phyloP scores from a whole-genome alignment of 192 early-diverging fungal species.

The Backusella morwellensis region DNA sequence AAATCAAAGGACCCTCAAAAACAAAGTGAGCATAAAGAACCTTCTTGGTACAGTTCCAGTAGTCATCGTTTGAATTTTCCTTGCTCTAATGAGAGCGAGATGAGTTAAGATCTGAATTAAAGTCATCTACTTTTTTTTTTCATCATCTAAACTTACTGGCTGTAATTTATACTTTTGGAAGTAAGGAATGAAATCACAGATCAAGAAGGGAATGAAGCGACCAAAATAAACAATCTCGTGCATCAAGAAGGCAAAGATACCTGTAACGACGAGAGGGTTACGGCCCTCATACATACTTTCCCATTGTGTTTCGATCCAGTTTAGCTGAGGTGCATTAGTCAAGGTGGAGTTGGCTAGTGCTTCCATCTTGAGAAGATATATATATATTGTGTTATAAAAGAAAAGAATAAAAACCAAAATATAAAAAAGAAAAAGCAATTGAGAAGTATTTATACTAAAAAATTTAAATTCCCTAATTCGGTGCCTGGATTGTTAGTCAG shows the following conservation, averaged over 20 bases:
- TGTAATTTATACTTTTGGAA: slow-evolving; percentile 93
- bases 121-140: background rate
- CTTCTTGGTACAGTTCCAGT: slow-evolving; percentile 67
- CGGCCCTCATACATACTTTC: slow-evolving; percentile 64
- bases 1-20: slow-evolving; percentile 89
- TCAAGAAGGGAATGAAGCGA: slow-evolving; percentile 85
- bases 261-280: slow-evolving; percentile 69
- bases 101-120: background rate
- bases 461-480: background rate
- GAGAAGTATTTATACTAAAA: background rate
- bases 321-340: slow-evolving; percentile 7
- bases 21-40: slow-evolving; percentile 78
- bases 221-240: slow-evolving; percentile 93
- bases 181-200: slow-evolving; percentile 83
- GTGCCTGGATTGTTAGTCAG: background rate
- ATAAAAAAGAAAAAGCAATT: background rate
- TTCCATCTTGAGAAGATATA: background rate
- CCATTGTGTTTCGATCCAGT: slow-evolving; percentile 60
- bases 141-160: slow-evolving; percentile 41
- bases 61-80: slow-evolving; percentile 57
- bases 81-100: slow-evolving; percentile 44
- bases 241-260: slow-evolving; percentile 77
- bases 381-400: background rate
- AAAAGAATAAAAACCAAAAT: background rate
- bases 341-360: background rate